Evolutionary conservation across 108 stramenopile species (phyloP).

Genomic region (Skeletonema tropicum): DNA sequence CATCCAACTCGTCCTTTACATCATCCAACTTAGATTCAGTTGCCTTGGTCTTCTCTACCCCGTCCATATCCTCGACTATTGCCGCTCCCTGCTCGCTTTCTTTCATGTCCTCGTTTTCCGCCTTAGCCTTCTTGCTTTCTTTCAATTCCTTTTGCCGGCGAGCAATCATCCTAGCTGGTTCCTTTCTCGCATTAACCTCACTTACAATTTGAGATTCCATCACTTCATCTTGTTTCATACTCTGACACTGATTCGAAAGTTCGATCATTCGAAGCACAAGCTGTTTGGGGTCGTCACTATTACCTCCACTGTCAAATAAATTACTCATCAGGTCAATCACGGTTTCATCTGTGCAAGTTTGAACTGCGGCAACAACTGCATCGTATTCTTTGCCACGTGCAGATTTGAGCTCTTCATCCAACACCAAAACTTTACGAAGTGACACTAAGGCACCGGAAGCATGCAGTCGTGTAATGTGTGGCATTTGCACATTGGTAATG

Average conservation of each 20-base stretch:
- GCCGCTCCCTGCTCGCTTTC: neutral
- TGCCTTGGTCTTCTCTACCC: neutral
- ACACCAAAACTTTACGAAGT: conserved; percentile 34
- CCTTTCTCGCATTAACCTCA: conserved; percentile 61
- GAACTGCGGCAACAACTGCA: neutral
- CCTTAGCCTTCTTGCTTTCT: conserved; percentile 11
- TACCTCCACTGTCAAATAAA: conserved; percentile 5
- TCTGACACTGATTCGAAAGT: conserved; percentile 14
- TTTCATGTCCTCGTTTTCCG: conserved; percentile 3
- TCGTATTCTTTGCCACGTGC: conserved; percentile 4
- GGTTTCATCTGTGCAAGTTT: conserved; percentile 17
- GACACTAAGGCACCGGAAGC: conserved; percentile 56
- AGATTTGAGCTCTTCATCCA: conserved; percentile 1
- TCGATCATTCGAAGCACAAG: conserved; percentile 36
- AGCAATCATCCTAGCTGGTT: conserved; percentile 75
- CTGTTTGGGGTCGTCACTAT: conserved; percentile 1
- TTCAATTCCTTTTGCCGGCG: conserved; percentile 64
- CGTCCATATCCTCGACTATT: neutral
- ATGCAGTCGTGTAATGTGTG: conserved; percentile 50
- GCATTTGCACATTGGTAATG: conserved; percentile 3
- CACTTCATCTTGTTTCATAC: conserved; percentile 53
- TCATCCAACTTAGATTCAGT: conserved; percentile 21
- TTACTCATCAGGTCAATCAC: conserved; percentile 27
- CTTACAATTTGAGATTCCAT: conserved; percentile 65
- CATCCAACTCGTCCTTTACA: conserved; percentile 55